phyloP scores from a whole-genome alignment of 805 yeast species.

The Ogataea allantospora region DNA sequence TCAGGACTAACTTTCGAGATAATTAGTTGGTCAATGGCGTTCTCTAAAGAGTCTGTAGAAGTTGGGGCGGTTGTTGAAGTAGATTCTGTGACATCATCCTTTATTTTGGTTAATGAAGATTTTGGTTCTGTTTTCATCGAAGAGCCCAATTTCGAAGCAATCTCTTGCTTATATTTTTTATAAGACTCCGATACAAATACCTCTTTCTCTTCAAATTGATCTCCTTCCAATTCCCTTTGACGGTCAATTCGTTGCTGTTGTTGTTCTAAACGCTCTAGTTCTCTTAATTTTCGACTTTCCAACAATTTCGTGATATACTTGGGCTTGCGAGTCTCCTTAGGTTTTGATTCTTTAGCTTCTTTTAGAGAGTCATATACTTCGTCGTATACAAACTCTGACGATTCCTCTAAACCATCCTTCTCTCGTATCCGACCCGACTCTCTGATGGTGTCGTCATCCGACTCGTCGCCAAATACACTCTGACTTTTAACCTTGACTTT shows the following conservation, averaged over 20 bases:
- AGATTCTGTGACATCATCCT: neutral
- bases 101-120: neutral
- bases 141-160: slow-evolving; percentile 2
- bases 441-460: slow-evolving; percentile 1
- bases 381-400: slow-evolving; percentile 39
- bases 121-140: neutral
- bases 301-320: slow-evolving; percentile 42
- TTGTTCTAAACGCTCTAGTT: slow-evolving; percentile 43
- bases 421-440: neutral
- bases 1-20: slow-evolving; percentile 17
- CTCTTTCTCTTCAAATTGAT: slow-evolving; percentile 38
- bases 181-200: slow-evolving; percentile 51
- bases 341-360: slow-evolving; percentile 21
- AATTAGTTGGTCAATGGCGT: slow-evolving; percentile 11
- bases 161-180: slow-evolving; percentile 34
- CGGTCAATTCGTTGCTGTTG: slow-evolving; percentile 37
- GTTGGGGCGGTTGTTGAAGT: neutral
- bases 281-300: slow-evolving; percentile 44
- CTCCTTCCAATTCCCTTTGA: slow-evolving; percentile 41
- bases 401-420: neutral
- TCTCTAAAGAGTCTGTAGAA: slow-evolving; percentile 1
- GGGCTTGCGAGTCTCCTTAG: slow-evolving; percentile 20
- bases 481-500: slow-evolving; percentile 5
- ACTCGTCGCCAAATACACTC: slow-evolving; percentile 5
- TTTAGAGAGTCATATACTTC: slow-evolving; percentile 47